These are phyloP conservation scores for Zygosaccharomyces sapae DNA, from an alignment of 1,139 yeast species.

Conservation along the genomic window DNA sequence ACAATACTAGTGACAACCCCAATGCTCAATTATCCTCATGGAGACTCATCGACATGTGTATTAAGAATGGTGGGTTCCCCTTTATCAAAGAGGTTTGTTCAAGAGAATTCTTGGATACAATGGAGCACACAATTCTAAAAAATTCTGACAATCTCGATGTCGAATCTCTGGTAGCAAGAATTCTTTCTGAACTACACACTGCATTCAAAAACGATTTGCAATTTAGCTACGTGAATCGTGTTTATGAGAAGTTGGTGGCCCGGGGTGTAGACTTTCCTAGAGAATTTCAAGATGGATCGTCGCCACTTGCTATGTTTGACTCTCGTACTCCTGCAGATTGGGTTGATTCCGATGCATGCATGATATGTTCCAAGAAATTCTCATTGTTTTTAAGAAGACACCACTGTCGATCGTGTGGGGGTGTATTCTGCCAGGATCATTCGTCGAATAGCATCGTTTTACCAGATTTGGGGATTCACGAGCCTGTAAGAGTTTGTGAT, in stretches of 20 bases:
- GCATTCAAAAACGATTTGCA: constrained; percentile 70
- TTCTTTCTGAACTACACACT: constrained; percentile 73
- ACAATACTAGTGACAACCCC: constrained; percentile 60
- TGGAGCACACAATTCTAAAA: constrained; percentile 43
- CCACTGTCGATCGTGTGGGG: constrained; percentile 97
- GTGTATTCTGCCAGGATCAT: constrained; percentile 83
- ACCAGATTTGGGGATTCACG: constrained; percentile 80
- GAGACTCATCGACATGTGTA: constrained; percentile 76
- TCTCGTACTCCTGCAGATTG: constrained; percentile 96
- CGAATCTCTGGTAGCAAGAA: constrained; percentile 53
- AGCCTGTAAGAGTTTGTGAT: constrained; percentile 92
- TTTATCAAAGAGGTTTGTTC: constrained; percentile 76
- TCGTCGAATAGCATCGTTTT: constrained; percentile 66
- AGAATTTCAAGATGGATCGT: constrained; percentile 38
- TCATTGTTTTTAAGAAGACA: constrained; percentile 85
- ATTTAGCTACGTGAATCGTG: constrained; percentile 58
- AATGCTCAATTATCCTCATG: constrained; percentile 72
- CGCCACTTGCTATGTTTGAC: constrained; percentile 52
- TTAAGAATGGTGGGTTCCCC: constrained; percentile 89
- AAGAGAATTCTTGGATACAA: constrained; percentile 79
- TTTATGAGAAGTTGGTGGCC: constrained; percentile 54
- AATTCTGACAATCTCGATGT: constrained; percentile 48
- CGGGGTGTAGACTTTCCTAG: constrained; percentile 70
- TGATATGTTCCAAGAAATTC: constrained; percentile 83
- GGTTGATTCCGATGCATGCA: constrained; percentile 93